phyloP scores from a whole-genome alignment of 164 flowering plant species.

The Tetrastigma voinierianum region DNA sequence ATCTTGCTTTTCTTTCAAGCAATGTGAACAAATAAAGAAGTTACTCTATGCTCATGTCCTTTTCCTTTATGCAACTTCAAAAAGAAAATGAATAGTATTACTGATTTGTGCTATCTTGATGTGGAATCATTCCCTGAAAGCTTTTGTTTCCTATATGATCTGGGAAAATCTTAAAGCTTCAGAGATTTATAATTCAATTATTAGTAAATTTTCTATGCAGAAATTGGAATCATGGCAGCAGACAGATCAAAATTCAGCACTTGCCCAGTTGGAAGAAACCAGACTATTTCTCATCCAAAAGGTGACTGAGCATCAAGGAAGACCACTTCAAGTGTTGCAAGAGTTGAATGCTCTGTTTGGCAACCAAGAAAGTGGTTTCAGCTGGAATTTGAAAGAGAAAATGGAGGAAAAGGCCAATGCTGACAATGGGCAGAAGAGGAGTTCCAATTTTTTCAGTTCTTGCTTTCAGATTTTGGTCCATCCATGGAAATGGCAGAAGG shows the following conservation, averaged over 20 bases:
- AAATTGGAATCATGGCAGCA: constrained; percentile 22
- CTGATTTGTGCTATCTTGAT: too few species aligned
- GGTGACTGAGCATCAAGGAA: constrained; percentile 18
- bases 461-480: constrained; percentile 9
- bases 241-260: constrained; percentile 11
- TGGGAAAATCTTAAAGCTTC: too few species aligned
- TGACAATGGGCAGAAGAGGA: background rate
- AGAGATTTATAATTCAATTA: background rate
- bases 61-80: too few species aligned
- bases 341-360: constrained; percentile 21
- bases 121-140: too few species aligned
- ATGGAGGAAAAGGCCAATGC: background rate
- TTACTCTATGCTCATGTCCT: too few species aligned
- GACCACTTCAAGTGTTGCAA: constrained; percentile 13
- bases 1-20: too few species aligned
- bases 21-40: too few species aligned
- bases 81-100: too few species aligned
- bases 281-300: constrained; percentile 16
- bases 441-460: constrained; percentile 2
- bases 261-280: constrained; percentile 20
- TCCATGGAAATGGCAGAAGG: constrained; percentile 20
- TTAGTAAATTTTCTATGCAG: constrained; percentile 12
- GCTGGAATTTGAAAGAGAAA: background rate
- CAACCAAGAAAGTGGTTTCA: constrained; percentile 1
- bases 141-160: too few species aligned